Evolutionary conservation across 768 basidiomycete genomes (phyloP), one percentile per base, ranked within the genome.

Genomic region (Lactarius vividus): DNA sequence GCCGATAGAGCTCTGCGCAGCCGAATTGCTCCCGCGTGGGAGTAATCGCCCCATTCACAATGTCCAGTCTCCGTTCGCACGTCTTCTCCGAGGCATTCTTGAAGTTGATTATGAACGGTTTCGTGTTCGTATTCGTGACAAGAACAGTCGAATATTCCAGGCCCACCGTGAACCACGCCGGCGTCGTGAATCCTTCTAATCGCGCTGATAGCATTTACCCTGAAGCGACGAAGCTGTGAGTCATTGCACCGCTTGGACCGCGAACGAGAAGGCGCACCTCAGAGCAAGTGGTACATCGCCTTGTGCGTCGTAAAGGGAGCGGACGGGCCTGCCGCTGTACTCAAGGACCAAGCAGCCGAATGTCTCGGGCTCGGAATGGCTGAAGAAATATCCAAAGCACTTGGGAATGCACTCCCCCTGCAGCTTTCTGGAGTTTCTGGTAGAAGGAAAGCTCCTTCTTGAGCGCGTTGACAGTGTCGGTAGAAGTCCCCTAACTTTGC

Each of bases 321-420:
- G 63, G 10, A 64, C 42, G 8, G 63, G 57, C 58, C 55, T 64
- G 4, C 63, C 63, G 40, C 63, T 59, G 42, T 64, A 64, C 53
- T 54, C 63, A 15, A 64, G 49, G 18, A 64, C 23, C 10, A 64
- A 44, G 20, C 63, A 64, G 8, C 58, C 63, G 53, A 64, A 64
- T 0, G 29, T 6, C 37, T 54, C 58, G 3, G 37, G 13, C 18
- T 64, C 63, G n/a, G 63, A 59, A 1, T 15, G 58, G 18, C 39
- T 64, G 31, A 59, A 59, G 52, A 59, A 64, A 33, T 53, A 64
- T 29, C 63, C 63, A 42, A 59, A 59, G 58, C 63, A 64, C 10
- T 59, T 59, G 28, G 63, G 63, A 58, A 64, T 44, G 31, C 49
- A 64, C 2, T 40, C 58, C 3, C 63, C 64, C 44, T 60, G 64